Conservation (phyloP, 768 basidiomycete genomes). For the Trametes gibbosa region DNA sequence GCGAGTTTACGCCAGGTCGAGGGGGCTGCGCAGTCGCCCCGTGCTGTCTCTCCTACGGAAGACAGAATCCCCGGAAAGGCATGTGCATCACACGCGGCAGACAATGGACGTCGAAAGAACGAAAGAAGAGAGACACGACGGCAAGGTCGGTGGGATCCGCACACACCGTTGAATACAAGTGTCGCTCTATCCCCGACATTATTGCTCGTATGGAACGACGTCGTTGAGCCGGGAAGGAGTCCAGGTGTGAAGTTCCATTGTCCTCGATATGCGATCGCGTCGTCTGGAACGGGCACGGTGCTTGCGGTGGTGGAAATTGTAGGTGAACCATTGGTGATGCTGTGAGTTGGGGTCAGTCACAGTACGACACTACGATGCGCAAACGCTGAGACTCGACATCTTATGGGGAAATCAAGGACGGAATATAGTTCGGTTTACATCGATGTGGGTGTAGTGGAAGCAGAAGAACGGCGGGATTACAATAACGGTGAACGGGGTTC, state of each 20-base stretch:
- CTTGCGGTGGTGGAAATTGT: slow-evolving; percentile 29
- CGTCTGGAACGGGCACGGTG: slow-evolving; percentile 39
- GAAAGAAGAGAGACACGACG: neutral
- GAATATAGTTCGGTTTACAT: no score
- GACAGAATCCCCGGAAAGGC: slow-evolving; percentile 2
- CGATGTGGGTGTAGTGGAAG: no score
- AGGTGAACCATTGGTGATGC: slow-evolving; percentile 1
- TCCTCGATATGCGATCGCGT: slow-evolving; percentile 49
- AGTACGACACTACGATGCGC: neutral
- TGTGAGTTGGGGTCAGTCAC: slow-evolving; percentile 1
- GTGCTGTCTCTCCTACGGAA: neutral
- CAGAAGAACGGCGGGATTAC: no score
- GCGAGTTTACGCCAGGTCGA: slow-evolving; percentile 3
- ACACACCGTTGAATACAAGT: slow-evolving; percentile 48
- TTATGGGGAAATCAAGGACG: neutral
- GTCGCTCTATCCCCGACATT: slow-evolving; percentile 45
- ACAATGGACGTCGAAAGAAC: neutral
- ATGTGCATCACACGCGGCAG: slow-evolving; percentile 12
- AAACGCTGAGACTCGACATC: neutral
- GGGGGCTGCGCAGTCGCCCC: slow-evolving; percentile 3
- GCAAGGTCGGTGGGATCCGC: neutral
- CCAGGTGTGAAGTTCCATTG: slow-evolving; percentile 44
- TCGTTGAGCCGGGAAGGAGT: slow-evolving; percentile 23
- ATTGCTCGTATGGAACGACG: slow-evolving; percentile 31
- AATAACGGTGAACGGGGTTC: neutral